Evolutionary conservation across 2,329 filamentous ascomycete genomes (phyloP).

Genomic region (Phyllosticta citriasiana): DNA sequence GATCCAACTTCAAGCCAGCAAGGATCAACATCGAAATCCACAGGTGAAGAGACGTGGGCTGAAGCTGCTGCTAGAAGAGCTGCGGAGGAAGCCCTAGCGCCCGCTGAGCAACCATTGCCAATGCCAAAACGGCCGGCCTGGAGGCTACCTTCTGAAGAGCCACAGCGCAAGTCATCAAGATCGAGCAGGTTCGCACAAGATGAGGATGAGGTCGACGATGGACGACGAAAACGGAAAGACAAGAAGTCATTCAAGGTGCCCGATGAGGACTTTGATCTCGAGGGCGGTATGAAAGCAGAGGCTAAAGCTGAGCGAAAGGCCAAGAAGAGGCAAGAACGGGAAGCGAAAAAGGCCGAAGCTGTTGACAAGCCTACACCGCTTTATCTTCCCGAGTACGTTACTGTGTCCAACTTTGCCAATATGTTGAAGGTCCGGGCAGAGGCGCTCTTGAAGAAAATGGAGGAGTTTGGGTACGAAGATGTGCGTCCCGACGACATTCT

Average conservation of each 20-base stretch:
- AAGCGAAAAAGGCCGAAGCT: slow-evolving; percentile 8
- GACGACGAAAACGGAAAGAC: slow-evolving; percentile 13
- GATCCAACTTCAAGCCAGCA: neutral
- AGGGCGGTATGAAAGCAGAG: slow-evolving; percentile 13
- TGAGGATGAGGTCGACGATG: slow-evolving; percentile 15
- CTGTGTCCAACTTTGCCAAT: slow-evolving; percentile 68
- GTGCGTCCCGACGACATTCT: slow-evolving; percentile 74
- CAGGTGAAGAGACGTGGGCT: neutral
- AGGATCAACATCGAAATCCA: neutral
- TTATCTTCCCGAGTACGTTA: slow-evolving; percentile 82
- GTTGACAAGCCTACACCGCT: slow-evolving; percentile 39
- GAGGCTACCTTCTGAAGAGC: neutral
- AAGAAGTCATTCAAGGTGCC: slow-evolving; percentile 9
- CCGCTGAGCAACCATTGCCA: neutral
- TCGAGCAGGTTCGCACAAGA: slow-evolving; percentile 12
- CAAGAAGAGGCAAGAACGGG: slow-evolving; percentile 12
- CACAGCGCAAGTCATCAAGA: neutral
- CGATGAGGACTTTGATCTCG: slow-evolving; percentile 7
- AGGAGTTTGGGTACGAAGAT: slow-evolving; percentile 82
- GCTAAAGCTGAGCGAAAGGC: slow-evolving; percentile 26
- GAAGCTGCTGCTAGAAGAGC: neutral
- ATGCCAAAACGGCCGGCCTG: neutral
- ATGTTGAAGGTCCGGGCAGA: slow-evolving; percentile 61
- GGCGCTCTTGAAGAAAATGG: slow-evolving; percentile 64
- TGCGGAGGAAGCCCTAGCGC: neutral